Conservation (phyloP, 2,329 filamentous ascomycete species). For the Hansfordia pulvinata region DNA sequence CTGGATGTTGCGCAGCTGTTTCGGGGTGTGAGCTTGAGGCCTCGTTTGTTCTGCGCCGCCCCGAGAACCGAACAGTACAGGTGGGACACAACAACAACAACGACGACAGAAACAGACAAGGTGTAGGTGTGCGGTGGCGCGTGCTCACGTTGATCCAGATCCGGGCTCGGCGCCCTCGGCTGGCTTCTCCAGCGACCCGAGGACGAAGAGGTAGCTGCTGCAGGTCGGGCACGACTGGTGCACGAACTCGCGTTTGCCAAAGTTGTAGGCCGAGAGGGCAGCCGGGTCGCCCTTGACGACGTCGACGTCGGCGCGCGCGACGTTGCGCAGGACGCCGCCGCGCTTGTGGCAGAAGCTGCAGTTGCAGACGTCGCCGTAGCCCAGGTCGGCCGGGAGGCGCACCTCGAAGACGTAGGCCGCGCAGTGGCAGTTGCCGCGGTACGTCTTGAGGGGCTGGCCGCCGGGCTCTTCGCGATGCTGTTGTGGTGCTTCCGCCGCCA, state of each 20-base stretch:
- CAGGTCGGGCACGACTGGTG: background rate
- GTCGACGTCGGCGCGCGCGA: conserved; percentile 6
- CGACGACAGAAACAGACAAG: too few relatives aligned
- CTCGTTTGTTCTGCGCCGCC: too few relatives aligned
- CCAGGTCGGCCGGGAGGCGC: conserved; percentile 42
- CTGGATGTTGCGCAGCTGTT: conserved; percentile 30
- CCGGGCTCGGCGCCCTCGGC: too few relatives aligned
- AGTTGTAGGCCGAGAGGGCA: background rate
- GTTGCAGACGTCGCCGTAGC: conserved; percentile 42
- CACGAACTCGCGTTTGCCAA: background rate
- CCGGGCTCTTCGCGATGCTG: too few relatives aligned
- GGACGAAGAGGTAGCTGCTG: background rate
- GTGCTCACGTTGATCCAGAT: too few relatives aligned
- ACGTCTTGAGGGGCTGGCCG: too few relatives aligned
- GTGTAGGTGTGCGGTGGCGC: too few relatives aligned
- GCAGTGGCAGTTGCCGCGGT: conserved; percentile 47
- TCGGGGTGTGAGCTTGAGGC: too few relatives aligned
- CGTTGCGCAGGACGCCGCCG: conserved; percentile 23
- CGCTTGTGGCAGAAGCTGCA: conserved; percentile 51
- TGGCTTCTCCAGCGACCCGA: too few relatives aligned
- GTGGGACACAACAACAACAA: too few relatives aligned
- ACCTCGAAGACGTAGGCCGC: conserved; percentile 36
- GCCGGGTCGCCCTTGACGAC: background rate
- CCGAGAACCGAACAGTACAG: too few relatives aligned
- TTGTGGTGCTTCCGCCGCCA: too few relatives aligned